A percentile compares a stretch with the other conserved stretches of the same genome.
These are phyloP conservation scores for Mrakiaceae sp. DNA, from an alignment of 1,284 basidiomycete species.

Conservation along the genomic window DNA sequence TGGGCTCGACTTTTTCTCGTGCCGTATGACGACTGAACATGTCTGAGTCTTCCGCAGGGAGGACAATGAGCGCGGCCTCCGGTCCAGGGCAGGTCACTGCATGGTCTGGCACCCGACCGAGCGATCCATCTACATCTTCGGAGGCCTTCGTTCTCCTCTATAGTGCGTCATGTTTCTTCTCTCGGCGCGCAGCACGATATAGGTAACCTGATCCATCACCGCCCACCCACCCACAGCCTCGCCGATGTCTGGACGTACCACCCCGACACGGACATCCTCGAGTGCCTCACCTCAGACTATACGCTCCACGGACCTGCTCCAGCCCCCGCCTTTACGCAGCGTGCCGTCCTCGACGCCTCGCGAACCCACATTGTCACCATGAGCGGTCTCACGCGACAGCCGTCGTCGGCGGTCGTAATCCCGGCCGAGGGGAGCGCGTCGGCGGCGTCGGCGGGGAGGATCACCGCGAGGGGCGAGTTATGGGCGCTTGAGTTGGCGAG, in stretches of 20 bases:
- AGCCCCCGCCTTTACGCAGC: slow-evolving; percentile 10
- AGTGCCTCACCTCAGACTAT: slow-evolving; percentile 6
- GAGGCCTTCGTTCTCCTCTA: background rate
- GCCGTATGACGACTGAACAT: background rate
- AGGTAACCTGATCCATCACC: background rate
- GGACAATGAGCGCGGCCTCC: background rate
- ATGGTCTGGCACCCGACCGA: slow-evolving; percentile 11
- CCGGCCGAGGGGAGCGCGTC: background rate
- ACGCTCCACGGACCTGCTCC: background rate
- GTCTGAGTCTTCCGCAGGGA: background rate
- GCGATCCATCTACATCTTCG: slow-evolving; percentile 13
- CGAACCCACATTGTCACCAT: slow-evolving; percentile 7
- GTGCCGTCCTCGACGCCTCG: slow-evolving; percentile 4
- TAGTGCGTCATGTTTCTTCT: background rate
- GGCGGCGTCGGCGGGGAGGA: background rate
- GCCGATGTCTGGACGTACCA: slow-evolving; percentile 9
- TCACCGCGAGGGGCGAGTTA: background rate
- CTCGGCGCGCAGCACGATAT: background rate
- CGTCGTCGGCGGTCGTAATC: background rate
- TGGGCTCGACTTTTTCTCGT: background rate
- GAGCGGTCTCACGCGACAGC: slow-evolving; percentile 1
- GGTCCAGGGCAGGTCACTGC: slow-evolving; percentile 9
- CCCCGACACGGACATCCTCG: background rate
- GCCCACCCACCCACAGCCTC: background rate
- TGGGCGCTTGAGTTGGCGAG: slow-evolving; percentile 5